Percentiles rank a stretch among this genome's conserved stretches.
These are phyloP conservation scores for Aspergillus panamensis DNA, from an alignment of 495 filamentous ascomycete species.

Conservation along the genomic window DNA sequence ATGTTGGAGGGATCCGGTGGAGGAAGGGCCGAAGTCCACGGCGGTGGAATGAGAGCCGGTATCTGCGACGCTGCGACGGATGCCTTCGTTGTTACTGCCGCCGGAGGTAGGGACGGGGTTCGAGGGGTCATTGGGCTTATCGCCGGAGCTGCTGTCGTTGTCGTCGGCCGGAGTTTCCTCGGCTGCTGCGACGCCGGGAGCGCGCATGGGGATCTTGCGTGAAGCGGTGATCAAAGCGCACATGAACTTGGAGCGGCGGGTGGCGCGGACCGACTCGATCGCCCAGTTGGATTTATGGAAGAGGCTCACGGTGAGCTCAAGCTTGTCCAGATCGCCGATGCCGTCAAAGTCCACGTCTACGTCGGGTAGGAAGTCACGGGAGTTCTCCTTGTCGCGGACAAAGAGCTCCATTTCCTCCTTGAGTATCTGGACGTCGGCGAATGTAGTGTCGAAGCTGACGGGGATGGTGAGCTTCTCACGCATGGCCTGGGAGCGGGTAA, in stretches of 20 bases:
- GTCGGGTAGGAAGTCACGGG: slow-evolving; percentile 85
- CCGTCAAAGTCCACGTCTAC: slow-evolving; percentile 72
- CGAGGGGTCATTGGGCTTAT: slow-evolving; percentile 9
- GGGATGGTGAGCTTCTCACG: slow-evolving; percentile 76
- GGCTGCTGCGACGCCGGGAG: slow-evolving; percentile 14
- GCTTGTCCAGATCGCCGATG: slow-evolving; percentile 82
- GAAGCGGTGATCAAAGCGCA: slow-evolving; percentile 85
- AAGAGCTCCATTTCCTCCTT: slow-evolving; percentile 79
- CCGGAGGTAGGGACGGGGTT: background rate
- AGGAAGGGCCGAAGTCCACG: slow-evolving; percentile 31
- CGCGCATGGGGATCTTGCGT: slow-evolving; percentile 79
- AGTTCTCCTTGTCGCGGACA: slow-evolving; percentile 80
- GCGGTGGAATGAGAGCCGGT: slow-evolving; percentile 32
- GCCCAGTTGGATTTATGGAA: slow-evolving; percentile 96
- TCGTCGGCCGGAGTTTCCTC: slow-evolving; percentile 15
- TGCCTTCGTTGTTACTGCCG: slow-evolving; percentile 9
- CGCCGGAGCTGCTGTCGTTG: slow-evolving; percentile 5
- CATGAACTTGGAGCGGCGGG: slow-evolving; percentile 93
- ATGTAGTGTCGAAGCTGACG: slow-evolving; percentile 77
- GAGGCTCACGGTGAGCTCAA: slow-evolving; percentile 78
- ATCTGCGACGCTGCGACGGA: slow-evolving; percentile 16
- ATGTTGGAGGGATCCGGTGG: slow-evolving; percentile 31
- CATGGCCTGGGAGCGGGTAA: slow-evolving; percentile 87
- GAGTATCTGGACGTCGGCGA: slow-evolving; percentile 82
- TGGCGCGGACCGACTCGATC: slow-evolving; percentile 77